These are phyloP conservation scores for Cymbopogon flexuosus DNA, from an alignment of 202 grass and related monocot species.

Conservation along the genomic window DNA sequence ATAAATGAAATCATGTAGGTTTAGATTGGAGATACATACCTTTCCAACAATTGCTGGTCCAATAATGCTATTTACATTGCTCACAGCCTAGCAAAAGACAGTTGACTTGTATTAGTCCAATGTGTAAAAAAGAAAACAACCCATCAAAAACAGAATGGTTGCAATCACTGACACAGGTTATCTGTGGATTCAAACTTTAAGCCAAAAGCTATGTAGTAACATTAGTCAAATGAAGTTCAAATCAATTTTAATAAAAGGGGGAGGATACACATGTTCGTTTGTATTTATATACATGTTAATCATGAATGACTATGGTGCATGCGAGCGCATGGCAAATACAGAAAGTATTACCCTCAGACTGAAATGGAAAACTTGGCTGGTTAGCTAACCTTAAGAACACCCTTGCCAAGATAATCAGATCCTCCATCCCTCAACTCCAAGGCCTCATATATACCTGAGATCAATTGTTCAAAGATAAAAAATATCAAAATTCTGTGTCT, in stretches of 20 bases:
- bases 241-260: neutral
- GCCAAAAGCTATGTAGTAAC: neutral
- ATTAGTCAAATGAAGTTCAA: neutral
- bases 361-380: neutral
- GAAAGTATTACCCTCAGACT: neutral
- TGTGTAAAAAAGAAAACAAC: neutral
- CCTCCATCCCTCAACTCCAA: conserved; percentile 89
- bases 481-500: neutral
- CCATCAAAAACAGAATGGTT: neutral
- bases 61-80: conserved; percentile 86
- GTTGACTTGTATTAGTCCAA: neutral
- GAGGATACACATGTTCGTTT: neutral
- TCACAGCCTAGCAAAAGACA: conserved; percentile 51
- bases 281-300: neutral
- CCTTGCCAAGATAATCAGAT: conserved; percentile 86
- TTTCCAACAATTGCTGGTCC: conserved; percentile 75
- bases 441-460: conserved; percentile 75
- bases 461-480: neutral
- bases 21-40: conserved; percentile 36
- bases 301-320: neutral
- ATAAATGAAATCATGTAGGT: neutral
- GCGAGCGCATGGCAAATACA: neutral
- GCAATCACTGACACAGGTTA: neutral
- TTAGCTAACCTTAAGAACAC: conserved; percentile 66
- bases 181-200: neutral